A percentile compares a stretch with the other conserved stretches of the same genome.
These are phyloP conservation scores for Amauroascus niger DNA, from an alignment of 2,329 filamentous ascomycete species.

Conservation along the genomic window DNA sequence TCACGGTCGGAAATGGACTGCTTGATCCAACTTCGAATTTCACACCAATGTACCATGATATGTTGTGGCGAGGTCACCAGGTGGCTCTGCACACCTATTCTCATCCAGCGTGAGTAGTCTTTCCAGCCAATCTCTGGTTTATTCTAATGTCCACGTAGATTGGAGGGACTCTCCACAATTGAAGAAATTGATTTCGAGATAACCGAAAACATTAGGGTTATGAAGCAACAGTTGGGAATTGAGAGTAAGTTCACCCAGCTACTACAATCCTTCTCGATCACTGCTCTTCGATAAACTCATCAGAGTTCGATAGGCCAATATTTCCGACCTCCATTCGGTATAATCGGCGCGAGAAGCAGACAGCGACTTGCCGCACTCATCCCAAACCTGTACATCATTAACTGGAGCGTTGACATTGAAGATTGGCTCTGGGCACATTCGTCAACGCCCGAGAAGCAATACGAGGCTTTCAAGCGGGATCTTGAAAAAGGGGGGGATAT, in stretches of 20 bases:
- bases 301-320: conserved; percentile 39
- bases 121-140: not conserved
- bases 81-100: conserved; percentile 60
- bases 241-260: conserved; percentile 23
- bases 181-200: conserved; percentile 33
- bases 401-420: conserved; percentile 62
- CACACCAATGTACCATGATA: conserved; percentile 54
- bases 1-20: conserved; percentile 57
- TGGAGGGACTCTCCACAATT: conserved; percentile 28
- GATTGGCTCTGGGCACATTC: conserved; percentile 59
- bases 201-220: conserved; percentile 25
- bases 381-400: conserved; percentile 50
- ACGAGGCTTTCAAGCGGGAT: conserved; percentile 55
- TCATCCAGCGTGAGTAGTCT: conserved; percentile 47
- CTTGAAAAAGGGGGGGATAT: conserved; percentile 53
- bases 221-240: conserved; percentile 27
- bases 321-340: conserved; percentile 62
- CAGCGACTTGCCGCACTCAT: conserved; percentile 49
- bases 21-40: conserved; percentile 52
- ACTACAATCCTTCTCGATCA: not conserved
- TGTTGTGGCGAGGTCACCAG: conserved; percentile 55
- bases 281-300: not conserved
- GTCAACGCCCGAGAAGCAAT: conserved; percentile 55
- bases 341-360: conserved; percentile 56
- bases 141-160: conserved; percentile 20